Evolutionary conservation across 176 grass and related monocot genomes (phyloP), one percentile per base, ranked within the genome.

Genomic region (Oryza glumipatula): DNA sequence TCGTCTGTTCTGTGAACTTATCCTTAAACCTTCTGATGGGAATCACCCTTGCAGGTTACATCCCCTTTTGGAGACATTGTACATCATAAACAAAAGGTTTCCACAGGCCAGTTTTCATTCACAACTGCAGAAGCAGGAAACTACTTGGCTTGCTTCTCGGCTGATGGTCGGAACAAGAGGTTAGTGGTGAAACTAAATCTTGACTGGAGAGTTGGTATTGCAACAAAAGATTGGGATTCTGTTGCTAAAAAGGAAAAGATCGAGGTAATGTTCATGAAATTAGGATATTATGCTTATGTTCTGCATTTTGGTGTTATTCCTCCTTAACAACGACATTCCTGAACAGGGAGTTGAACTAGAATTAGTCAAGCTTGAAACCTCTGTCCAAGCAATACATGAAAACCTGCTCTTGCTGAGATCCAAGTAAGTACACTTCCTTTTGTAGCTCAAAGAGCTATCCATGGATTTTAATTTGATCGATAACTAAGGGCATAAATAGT

Each of bases 161-260:
- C 83, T 64, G 91, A 97, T 65, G 73, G 86, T 32, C 83, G 71
- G 26, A 78, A 93, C 56, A 94, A 85, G 51, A 76, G 70, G 11
- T 81, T 84, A 65, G 67, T 69, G 26, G 63, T 84, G 48, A 97
- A 92, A 86, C 82, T 97, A 81, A 90, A 79, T 68, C 91, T 94
- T 80, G 94, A 97, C 49, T 97, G 94, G 94, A 94, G 84, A 85
- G 86, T 94, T 71, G 94, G 94, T 15, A 94, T 97, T 43, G 87
- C 81, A 4, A 39, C 91, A 74, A 88, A 87, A 84, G 91, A 97
- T 49, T 97, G 89, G 94, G 89, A 94, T 56, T 88, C 84, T 60
- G 67, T 92, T 81, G 91, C 91, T 60, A 94, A 82, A 86, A 97
- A 70, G 70, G 91, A 97, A 81, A 97, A 90, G 60, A 47, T 94